Conservation (phyloP, 2,329 filamentous ascomycete species). For the Cladophialophora carrionii region DNA sequence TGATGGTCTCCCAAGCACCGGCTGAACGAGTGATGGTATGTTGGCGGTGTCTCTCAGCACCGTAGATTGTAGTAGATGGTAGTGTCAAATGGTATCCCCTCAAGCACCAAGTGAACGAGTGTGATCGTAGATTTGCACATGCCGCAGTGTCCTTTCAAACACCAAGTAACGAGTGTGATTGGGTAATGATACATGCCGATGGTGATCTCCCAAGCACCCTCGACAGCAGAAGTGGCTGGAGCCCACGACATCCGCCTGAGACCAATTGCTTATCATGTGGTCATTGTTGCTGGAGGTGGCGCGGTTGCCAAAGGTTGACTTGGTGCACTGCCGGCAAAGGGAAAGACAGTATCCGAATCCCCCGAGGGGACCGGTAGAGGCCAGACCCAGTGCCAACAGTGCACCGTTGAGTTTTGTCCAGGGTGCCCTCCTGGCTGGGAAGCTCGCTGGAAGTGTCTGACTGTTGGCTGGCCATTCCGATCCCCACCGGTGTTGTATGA, state of each 20-base stretch:
- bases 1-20: neutral
- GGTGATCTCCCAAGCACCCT: neutral
- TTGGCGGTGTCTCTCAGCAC: neutral
- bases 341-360: neutral
- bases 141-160: neutral
- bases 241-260: neutral
- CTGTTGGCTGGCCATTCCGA: neutral
- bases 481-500: neutral
- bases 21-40: neutral
- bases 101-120: neutral
- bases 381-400: neutral
- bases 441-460: neutral
- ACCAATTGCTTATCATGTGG: neutral
- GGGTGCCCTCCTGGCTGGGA: neutral
- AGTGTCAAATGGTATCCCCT: neutral
- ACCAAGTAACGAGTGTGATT: neutral
- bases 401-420: neutral
- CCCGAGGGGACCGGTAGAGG: neutral
- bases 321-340: neutral
- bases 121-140: neutral
- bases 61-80: neutral
- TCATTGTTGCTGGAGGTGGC: neutral
- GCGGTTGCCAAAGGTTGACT: neutral
- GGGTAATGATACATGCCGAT: neutral
- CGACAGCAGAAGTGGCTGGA: neutral